These are phyloP conservation scores for Hemileccinum rubropunctum DNA, from an alignment of 768 basidiomycete species.

Conservation along the genomic window DNA sequence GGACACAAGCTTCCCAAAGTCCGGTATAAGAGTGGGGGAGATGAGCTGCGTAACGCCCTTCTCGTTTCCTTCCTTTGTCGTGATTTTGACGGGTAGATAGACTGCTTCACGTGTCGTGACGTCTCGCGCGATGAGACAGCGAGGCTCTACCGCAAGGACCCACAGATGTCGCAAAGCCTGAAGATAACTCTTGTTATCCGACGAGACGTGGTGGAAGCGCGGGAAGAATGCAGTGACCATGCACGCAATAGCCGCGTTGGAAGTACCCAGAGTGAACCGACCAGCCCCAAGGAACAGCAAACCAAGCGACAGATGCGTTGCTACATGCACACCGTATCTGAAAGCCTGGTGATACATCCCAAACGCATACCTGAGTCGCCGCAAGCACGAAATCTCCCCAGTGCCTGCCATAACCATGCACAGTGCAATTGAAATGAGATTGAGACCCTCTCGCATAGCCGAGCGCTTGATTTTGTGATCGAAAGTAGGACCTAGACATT, in stretches of 20 bases:
- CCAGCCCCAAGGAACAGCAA: conserved; percentile 93
- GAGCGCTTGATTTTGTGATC: conserved; percentile 88
- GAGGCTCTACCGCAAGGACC: conserved; percentile 93
- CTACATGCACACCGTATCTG: conserved; percentile 87
- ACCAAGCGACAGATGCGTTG: conserved; percentile 87
- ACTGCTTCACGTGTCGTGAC: conserved; percentile 90
- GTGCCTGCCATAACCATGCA: conserved; percentile 98
- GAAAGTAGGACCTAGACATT: conserved; percentile 61
- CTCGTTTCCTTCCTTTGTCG: conserved; percentile 62
- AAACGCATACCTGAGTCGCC: conserved; percentile 84
- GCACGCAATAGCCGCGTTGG: conserved; percentile 86
- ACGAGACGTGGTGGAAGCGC: conserved; percentile 71
- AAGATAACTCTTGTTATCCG: conserved; percentile 87
- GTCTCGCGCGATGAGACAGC: conserved; percentile 89
- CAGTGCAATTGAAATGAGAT: conserved; percentile 80
- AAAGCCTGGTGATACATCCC: conserved; percentile 76
- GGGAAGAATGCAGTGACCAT: conserved; percentile 93
- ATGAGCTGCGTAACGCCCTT: conserved; percentile 75
- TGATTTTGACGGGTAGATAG: conserved; percentile 89
- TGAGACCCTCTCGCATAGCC: conserved; percentile 83
- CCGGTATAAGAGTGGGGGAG: conserved; percentile 90
- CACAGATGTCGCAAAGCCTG: conserved; percentile 95
- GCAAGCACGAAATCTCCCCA: conserved; percentile 86
- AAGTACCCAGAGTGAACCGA: conserved; percentile 87
- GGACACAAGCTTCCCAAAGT: conserved; percentile 75